Evolutionary conservation across 202 grass and related monocot species (phyloP).

Genomic region (Carex arenaria): DNA sequence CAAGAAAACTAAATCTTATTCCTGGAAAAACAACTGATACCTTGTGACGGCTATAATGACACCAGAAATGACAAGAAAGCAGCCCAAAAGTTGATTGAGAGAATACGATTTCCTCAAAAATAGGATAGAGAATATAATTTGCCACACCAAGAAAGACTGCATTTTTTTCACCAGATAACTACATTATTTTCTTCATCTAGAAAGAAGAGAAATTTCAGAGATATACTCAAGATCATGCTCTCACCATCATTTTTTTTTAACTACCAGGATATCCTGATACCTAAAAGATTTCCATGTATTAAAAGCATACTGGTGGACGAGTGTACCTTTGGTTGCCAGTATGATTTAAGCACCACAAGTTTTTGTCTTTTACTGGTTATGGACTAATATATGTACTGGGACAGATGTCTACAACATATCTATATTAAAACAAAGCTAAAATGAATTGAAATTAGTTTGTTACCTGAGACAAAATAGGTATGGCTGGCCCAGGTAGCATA

Average conservation of each 20-base stretch:
- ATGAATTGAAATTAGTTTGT: neutral
- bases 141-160: conserved; percentile 97
- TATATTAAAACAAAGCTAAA: neutral
- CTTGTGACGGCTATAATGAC: conserved; percentile 73
- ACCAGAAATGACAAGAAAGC: conserved; percentile 69
- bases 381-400: too few relatives aligned
- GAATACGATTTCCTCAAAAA: conserved; percentile 67
- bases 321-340: neutral
- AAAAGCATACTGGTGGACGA: neutral
- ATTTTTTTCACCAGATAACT: conserved; percentile 17
- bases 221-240: neutral
- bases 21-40: conserved; percentile 30
- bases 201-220: neutral
- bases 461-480: conserved; percentile 97
- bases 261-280: neutral
- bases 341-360: neutral
- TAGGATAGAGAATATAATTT: conserved; percentile 76
- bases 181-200: neutral
- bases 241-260: neutral
- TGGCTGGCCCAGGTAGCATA: conserved; percentile 83
- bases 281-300: neutral
- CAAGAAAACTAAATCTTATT: neutral
- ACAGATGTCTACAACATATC: neutral
- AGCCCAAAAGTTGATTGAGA: conserved; percentile 62
- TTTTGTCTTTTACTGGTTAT: neutral